These are phyloP conservation scores for Trichoderma oligosporum DNA, from an alignment of 2,329 filamentous ascomycete genomes.

Conservation along the genomic window DNA sequence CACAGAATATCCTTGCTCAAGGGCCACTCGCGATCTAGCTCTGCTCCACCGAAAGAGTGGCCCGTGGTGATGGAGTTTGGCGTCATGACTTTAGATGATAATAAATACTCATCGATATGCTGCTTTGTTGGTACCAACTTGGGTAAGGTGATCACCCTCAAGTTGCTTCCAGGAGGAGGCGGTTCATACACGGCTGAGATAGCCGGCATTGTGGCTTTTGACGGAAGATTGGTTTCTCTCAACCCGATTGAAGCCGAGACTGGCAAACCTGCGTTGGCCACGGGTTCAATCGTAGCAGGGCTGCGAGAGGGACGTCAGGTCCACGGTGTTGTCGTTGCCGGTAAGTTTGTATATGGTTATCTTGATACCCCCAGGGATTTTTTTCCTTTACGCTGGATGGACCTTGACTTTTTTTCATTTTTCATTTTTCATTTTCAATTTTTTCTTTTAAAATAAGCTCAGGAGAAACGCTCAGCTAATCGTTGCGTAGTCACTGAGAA, in stretches of 20 bases:
- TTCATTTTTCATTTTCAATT: neutral
- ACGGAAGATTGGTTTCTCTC: slow-evolving; percentile 70
- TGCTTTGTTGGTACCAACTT: slow-evolving; percentile 86
- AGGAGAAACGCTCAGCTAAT: slow-evolving; percentile 29
- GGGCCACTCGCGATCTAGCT: slow-evolving; percentile 30
- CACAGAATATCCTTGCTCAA: slow-evolving; percentile 71
- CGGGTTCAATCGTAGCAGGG: slow-evolving; percentile 68
- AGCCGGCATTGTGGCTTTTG: slow-evolving; percentile 63
- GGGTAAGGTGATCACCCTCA: slow-evolving; percentile 84
- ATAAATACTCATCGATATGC: slow-evolving; percentile 90
- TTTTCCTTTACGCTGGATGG: neutral
- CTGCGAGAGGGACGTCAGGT: slow-evolving; percentile 71
- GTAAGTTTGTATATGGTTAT: slow-evolving; percentile 47
- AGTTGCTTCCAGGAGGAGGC: slow-evolving; percentile 72
- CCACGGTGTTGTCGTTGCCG: slow-evolving; percentile 75
- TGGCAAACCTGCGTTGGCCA: slow-evolving; percentile 72
- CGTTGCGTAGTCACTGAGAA: slow-evolving; percentile 55
- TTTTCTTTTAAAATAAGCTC: neutral
- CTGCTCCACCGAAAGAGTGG: slow-evolving; percentile 60
- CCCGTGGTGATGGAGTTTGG: slow-evolving; percentile 83
- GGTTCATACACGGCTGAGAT: slow-evolving; percentile 66
- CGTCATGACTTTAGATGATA: slow-evolving; percentile 88
- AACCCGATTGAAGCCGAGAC: slow-evolving; percentile 75
- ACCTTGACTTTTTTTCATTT: neutral
- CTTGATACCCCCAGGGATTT: slow-evolving; percentile 15